These are phyloP conservation scores for Tricholoma furcatifolium DNA, from an alignment of 768 basidiomycete species.

Conservation along the genomic window DNA sequence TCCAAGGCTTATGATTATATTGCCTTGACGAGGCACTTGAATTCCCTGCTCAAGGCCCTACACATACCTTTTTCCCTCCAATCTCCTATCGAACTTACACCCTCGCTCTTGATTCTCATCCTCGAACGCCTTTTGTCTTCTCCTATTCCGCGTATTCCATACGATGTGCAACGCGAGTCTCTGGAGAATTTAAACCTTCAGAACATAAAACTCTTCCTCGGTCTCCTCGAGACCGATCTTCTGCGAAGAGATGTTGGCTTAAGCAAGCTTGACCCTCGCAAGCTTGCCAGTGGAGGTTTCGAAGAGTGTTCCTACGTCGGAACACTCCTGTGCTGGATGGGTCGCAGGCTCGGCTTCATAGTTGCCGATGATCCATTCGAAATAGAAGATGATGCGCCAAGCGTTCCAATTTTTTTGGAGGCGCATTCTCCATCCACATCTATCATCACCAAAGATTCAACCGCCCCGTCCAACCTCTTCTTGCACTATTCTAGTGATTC, in stretches of 20 bases:
- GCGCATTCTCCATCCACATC: constrained; percentile 30
- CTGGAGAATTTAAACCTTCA: constrained; percentile 42
- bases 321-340: constrained; percentile 71
- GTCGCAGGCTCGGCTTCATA: constrained; percentile 38
- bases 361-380: constrained; percentile 11
- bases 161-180: constrained; percentile 21
- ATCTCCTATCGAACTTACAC: constrained; percentile 63
- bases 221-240: constrained; percentile 68
- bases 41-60: constrained; percentile 14
- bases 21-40: constrained; percentile 16
- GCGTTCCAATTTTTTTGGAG: not conserved
- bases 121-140: constrained; percentile 58
- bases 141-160: constrained; percentile 58
- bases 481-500: constrained; percentile 21
- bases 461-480: constrained; percentile 20
- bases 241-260: constrained; percentile 62
- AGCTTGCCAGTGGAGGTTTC: constrained; percentile 62
- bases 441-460: constrained; percentile 27
- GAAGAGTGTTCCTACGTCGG: constrained; percentile 68
- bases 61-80: constrained; percentile 29
- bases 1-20: not conserved
- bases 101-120: constrained; percentile 67
- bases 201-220: constrained; percentile 73
- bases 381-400: constrained; percentile 1
- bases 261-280: constrained; percentile 60